phyloP scores from a whole-genome alignment of 257 asterid species.

The Penstemon eatonii region DNA sequence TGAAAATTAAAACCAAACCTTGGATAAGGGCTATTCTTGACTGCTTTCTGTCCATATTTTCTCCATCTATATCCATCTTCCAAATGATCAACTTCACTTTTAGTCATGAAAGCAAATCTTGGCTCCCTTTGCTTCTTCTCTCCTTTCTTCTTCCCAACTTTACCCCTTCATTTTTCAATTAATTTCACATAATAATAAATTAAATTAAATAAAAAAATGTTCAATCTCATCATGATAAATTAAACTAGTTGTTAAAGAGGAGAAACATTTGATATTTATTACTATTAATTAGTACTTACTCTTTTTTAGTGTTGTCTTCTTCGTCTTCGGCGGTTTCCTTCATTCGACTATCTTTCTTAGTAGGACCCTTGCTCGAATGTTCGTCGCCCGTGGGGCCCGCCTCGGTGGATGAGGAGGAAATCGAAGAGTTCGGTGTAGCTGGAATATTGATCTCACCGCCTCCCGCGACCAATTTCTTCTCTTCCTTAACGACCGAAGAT shows the following conservation, averaged over 20 bases:
- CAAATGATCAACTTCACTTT: slow-evolving; percentile 66
- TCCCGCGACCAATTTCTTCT: slow-evolving; percentile 26
- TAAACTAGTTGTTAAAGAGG: neutral
- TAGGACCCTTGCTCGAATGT: slow-evolving; percentile 42
- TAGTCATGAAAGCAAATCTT: slow-evolving; percentile 62
- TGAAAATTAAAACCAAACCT: slow-evolving; percentile 33
- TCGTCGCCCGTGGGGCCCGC: slow-evolving; percentile 45
- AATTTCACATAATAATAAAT: neutral
- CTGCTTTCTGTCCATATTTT: slow-evolving; percentile 73
- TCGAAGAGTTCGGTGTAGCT: slow-evolving; percentile 61
- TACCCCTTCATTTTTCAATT: slow-evolving; percentile 31
- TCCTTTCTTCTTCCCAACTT: slow-evolving; percentile 44
- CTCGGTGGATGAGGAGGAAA: slow-evolving; percentile 62
- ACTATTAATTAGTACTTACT: slow-evolving; percentile 29
- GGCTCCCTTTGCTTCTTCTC: slow-evolving; percentile 53
- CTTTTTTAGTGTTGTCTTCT: slow-evolving; percentile 51
- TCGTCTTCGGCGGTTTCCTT: slow-evolving; percentile 41
- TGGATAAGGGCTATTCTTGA: slow-evolving; percentile 68
- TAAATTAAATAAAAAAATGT: neutral
- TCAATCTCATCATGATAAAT: neutral
- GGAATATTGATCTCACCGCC: slow-evolving; percentile 36
- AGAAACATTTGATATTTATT: neutral
- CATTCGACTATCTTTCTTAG: slow-evolving; percentile 32
- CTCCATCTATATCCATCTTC: slow-evolving; percentile 83
- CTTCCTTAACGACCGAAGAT: slow-evolving; percentile 32